Evolutionary conservation across 2,329 filamentous ascomycete species (phyloP).

Genomic region (Ceratocystis ficicola): DNA sequence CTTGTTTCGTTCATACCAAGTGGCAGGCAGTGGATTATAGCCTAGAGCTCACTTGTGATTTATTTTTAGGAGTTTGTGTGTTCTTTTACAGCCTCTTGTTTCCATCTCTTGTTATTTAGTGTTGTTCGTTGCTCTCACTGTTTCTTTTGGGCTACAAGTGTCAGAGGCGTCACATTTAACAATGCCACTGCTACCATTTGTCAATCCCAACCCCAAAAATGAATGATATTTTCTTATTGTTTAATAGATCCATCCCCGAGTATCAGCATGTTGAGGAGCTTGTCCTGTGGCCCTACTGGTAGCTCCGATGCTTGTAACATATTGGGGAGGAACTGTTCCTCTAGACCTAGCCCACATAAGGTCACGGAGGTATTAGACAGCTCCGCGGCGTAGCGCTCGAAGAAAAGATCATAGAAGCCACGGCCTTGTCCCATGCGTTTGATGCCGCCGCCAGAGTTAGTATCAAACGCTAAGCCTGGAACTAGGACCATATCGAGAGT

Average conservation of each 20-base stretch:
- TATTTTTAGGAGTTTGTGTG: conserved; percentile 17
- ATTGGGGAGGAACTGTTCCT: conserved; percentile 63
- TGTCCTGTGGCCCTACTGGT: conserved; percentile 16
- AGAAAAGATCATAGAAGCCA: conserved; percentile 92
- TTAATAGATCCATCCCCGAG: conserved; percentile 20
- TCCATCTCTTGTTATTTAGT: conserved; percentile 21
- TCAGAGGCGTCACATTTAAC: not conserved
- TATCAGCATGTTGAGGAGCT: conserved; percentile 12
- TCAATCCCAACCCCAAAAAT: not conserved
- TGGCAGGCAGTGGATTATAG: not conserved
- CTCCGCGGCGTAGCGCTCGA: conserved; percentile 55
- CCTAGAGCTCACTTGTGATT: conserved; percentile 14
- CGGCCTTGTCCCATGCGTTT: conserved; percentile 83
- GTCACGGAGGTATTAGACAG: conserved; percentile 29
- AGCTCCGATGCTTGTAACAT: conserved; percentile 26
- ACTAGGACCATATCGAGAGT: conserved; percentile 77
- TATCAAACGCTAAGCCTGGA: conserved; percentile 86
- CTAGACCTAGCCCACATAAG: conserved; percentile 66
- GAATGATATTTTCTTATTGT: not conserved
- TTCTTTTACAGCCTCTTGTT: conserved; percentile 15
- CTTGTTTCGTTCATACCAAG: conserved; percentile 2
- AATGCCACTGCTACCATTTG: not conserved
- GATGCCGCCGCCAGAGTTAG: conserved; percentile 42
- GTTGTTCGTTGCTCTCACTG: conserved; percentile 5
- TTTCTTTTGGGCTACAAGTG: conserved; percentile 7